Base-by-base conservation (phyloP, 2,329 filamentous ascomycete genomes). In the Cladosporium halotolerans region DNA sequence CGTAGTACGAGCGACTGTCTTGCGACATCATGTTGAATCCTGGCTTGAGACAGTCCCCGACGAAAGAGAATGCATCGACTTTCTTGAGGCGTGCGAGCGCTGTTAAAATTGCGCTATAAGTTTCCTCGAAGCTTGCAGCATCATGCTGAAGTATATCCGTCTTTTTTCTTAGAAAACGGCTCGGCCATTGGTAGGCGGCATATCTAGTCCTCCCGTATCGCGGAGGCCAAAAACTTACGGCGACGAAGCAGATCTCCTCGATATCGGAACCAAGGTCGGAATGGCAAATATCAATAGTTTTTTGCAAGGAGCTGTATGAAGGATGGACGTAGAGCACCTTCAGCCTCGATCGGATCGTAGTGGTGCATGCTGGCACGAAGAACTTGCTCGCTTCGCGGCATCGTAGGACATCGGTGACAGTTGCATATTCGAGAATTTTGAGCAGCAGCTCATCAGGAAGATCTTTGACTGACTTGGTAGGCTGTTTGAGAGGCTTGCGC, bases 261-360 rank as follows among this genome's bases (percentile, higher is more conserved):
- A 60, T 54, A 1, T 50, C 32, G 23, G 31, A 39, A 43, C 40
- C 41, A 28, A 58, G 41, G 3, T 50, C 38, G 2, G 58, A 52
- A 36, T 60, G 55, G 48, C 57, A 60, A 31, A 60, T 55, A 1
- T 46, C 34, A 8, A 54, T 32, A 1, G 53, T 54, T 13, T 31
- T 28, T 3, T 38, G 34, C 3, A 60, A n/a, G 7, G 57, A 53
- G 6, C 10, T 34, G 4, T 14, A 4, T 5, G 50, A 52, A 2
- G 57, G 58, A 16, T 59, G 57, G 8, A 62, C 33, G 50, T 62
- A 62, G 4, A 62, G 54, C 3, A 34, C 36, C n/a, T 51, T 56
- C 14, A 55, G 33, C n/a, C 50, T 49, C 7, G 39, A 16, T 4
- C 45, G 36, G 9, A 60, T 43, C 8, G 13, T 34, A 28, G 38